Evolutionary conservation across 2,329 filamentous ascomycete species (phyloP).

Genomic region (Penicillium fuscoglaucum): DNA sequence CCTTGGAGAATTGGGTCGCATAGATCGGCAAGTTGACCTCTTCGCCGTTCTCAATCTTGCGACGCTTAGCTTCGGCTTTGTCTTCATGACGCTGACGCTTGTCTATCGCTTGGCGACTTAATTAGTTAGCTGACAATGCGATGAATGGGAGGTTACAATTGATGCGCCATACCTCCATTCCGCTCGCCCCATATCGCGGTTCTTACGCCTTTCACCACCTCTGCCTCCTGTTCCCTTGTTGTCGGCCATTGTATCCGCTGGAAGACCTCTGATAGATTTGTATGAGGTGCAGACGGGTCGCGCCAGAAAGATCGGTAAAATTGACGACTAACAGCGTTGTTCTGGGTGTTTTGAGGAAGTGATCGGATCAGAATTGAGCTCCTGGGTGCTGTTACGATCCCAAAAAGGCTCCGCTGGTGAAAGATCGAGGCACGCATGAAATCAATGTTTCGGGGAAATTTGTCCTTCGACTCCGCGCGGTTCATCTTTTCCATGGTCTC

Average conservation of each 20-base stretch:
- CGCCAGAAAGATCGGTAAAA: conserved; percentile 2
- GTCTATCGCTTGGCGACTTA: conserved; percentile 53
- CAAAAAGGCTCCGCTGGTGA: conserved; percentile 20
- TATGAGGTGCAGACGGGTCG: conserved; percentile 8
- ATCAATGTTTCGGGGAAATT: conserved; percentile 12
- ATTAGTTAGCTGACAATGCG: conserved; percentile 48
- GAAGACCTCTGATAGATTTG: conserved; percentile 22
- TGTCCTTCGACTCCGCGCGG: conserved; percentile 5
- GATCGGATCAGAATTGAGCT: not conserved
- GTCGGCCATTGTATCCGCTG: conserved; percentile 35
- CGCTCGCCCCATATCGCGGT: conserved; percentile 65
- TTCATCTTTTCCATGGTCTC: conserved; percentile 10
- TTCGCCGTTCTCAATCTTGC: conserved; percentile 52
- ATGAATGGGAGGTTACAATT: conserved; percentile 1
- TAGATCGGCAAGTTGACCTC: conserved; percentile 51
- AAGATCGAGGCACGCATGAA: conserved; percentile 20
- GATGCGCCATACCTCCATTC: conserved; percentile 60
- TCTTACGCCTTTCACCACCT: conserved; percentile 55
- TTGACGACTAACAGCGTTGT: not conserved
- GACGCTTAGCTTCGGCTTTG: conserved; percentile 56
- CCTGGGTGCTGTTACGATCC: conserved; percentile 4
- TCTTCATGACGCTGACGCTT: conserved; percentile 54
- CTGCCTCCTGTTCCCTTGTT: conserved; percentile 35
- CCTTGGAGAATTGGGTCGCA: conserved; percentile 63
- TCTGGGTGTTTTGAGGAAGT: not conserved